Percentiles rank a stretch among this genome's conserved stretches.
Evolutionary conservation across 225 moss, liverwort and hornwort genomes (phyloP).

Genomic region (Bryoerythrophyllum caledonicum): DNA sequence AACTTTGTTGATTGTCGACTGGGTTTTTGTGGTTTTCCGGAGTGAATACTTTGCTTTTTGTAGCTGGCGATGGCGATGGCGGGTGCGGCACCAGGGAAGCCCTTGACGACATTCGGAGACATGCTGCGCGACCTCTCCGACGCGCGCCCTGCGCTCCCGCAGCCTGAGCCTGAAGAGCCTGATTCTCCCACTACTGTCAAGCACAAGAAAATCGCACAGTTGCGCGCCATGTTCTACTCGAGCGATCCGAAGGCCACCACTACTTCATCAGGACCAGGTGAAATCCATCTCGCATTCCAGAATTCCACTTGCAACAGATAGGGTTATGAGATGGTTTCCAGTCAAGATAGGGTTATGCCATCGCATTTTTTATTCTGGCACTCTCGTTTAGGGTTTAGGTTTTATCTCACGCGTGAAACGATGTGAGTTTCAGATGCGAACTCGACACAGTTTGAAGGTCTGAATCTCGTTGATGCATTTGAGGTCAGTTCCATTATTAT

Average conservation of each 20-base stretch:
- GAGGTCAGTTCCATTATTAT: constrained; percentile 42
- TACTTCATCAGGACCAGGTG: constrained; percentile 30
- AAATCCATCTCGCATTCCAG: no score
- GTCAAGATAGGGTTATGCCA: not conserved
- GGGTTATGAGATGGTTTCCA: no score
- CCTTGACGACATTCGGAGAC: constrained; percentile 47
- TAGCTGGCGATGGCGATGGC: constrained; percentile 51
- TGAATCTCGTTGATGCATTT: constrained; percentile 43
- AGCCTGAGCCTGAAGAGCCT: constrained; percentile 36
- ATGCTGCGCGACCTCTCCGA: constrained; percentile 56
- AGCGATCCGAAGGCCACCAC: constrained; percentile 12
- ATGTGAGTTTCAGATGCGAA: constrained; percentile 27
- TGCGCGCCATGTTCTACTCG: constrained; percentile 43
- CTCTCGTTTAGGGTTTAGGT: not conserved
- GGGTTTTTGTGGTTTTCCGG: not conserved
- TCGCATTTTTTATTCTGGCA: not conserved
- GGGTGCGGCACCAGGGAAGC: constrained; percentile 45
- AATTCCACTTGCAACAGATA: not conserved
- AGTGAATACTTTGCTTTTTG: not conserved
- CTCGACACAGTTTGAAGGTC: constrained; percentile 28
- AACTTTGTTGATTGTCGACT: no score
- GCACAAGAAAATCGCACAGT: constrained; percentile 42
- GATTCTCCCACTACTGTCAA: constrained; percentile 41
- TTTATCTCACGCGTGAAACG: constrained; percentile 10
- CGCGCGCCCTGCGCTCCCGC: constrained; percentile 17